Conservation (phyloP, 176 grass and related monocot genomes). For the Phyllostachys edulis region DNA sequence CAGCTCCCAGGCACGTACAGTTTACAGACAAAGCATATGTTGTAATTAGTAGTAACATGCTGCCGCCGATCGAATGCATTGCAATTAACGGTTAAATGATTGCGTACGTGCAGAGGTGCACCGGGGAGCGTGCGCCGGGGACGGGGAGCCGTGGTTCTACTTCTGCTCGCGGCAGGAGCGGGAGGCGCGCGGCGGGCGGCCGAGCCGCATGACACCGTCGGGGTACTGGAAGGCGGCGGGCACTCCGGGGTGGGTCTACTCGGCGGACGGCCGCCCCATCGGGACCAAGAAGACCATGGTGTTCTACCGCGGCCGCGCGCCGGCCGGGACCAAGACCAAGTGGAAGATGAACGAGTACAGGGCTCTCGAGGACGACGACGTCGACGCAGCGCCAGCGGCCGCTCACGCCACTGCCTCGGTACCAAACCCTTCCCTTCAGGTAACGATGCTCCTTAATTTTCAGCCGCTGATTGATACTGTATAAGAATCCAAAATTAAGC, state of each 20-base stretch:
- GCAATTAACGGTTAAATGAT: background rate
- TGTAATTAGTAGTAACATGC: background rate
- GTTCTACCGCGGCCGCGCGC: conserved; percentile 79
- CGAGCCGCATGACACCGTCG: conserved; percentile 82
- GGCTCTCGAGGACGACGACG: conserved; percentile 36
- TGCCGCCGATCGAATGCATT: background rate
- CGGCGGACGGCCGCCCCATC: conserved; percentile 49
- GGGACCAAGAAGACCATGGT: conserved; percentile 93
- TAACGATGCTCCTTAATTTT: background rate
- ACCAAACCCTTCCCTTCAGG: conserved; percentile 31
- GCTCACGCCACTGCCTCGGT: background rate
- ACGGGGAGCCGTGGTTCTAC: conserved; percentile 90
- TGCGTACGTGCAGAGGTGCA: conserved; percentile 33
- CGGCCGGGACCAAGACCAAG: conserved; percentile 60
- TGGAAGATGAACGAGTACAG: conserved; percentile 99
- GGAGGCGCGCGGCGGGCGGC: conserved; percentile 78
- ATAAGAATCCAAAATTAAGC: background rate
- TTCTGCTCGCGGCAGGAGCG: conserved; percentile 82
- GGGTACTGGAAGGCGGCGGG: conserved; percentile 98
- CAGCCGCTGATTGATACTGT: background rate
- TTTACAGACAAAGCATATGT: background rate
- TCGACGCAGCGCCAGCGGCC: background rate
- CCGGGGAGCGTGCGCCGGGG: conserved; percentile 11
- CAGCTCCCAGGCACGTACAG: conserved; percentile 61
- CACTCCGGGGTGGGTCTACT: conserved; percentile 65